Evolutionary conservation across 306 rosid species (phyloP).

Genomic region (Coriaria nepalensis): DNA sequence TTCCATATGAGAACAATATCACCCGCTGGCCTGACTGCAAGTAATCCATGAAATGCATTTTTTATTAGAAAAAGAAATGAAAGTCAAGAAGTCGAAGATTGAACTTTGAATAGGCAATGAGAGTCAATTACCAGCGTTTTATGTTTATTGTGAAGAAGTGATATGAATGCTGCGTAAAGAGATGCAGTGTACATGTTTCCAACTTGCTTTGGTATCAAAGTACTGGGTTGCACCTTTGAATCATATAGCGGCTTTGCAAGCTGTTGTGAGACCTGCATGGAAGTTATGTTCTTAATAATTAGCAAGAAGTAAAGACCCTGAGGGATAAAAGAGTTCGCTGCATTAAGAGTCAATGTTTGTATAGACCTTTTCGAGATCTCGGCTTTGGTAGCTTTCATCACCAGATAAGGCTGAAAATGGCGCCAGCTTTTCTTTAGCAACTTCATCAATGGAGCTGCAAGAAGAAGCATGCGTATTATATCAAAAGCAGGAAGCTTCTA

Average conservation of each 20-base stretch:
- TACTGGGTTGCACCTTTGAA: constrained; percentile 80
- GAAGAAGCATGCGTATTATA: constrained; percentile 8
- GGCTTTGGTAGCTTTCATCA: constrained; percentile 84
- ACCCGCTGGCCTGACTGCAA: constrained; percentile 69
- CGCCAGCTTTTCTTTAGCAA: constrained; percentile 57
- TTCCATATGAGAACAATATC: constrained; percentile 82
- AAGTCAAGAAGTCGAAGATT: constrained; percentile 5
- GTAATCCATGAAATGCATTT: constrained; percentile 5
- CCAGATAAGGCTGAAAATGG: constrained; percentile 57
- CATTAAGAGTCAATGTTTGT: constrained; percentile 2
- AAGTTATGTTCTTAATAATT: constrained; percentile 5
- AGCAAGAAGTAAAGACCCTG: constrained; percentile 12
- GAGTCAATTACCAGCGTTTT: constrained; percentile 50
- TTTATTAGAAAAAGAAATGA: neutral
- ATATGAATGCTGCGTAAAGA: constrained; percentile 86
- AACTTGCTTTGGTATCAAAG: constrained; percentile 86
- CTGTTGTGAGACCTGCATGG: constrained; percentile 69
- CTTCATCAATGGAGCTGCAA: constrained; percentile 67
- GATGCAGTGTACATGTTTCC: constrained; percentile 99
- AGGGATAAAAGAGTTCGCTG: neutral
- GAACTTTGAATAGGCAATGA: constrained; percentile 2
- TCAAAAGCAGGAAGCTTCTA: too few species aligned
- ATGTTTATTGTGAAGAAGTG: constrained; percentile 72
- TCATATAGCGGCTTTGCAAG: constrained; percentile 73
- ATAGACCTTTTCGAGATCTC: constrained; percentile 94